Evolutionary conservation across 2,329 filamentous ascomycete genomes (phyloP), one percentile per base, ranked within the genome.

Genomic region (Ceratocystis papillata): DNA sequence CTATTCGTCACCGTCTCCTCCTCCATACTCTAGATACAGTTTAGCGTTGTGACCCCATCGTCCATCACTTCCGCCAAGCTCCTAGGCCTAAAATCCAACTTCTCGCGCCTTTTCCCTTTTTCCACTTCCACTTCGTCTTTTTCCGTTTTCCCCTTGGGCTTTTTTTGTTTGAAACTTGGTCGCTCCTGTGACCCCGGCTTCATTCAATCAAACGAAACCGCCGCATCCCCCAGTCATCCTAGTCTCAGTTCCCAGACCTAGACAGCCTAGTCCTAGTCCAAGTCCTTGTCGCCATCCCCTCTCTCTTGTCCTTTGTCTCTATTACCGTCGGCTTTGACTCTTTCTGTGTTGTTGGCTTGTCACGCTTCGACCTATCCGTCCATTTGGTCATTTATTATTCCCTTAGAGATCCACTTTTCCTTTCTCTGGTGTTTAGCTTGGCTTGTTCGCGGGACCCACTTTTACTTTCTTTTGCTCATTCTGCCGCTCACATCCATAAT

Each of bases 91-190:
- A 25, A 25, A 25, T 25, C 7, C 8, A 53, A 25, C 12, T 10
- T 25, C 48, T 25, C 15, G 22, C n/a, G n/a, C 20, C 6, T 53
- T 53, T 25, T 53, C 20, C 48, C 20, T 25, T 53, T 53, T 53
- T 53, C 48, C 48, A 20, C 45, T 48, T 48, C 17, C 45, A 48
- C n/a, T 48, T 48, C 1, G 45, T 1, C 45, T 20, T 48, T 48
- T 48, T 20, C 45, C 17, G n/a, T 20, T 48, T 48, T 7, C 17
- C 45, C 20, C 48, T 53, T 53, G 20, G 48, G 25, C 67, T 65
- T 48, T 46, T 69, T 62, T 69, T 44, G 17, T 59, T 62, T 53
- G 48, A 53, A 53, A 53, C 48, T 25, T 53, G 57, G 20, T 53
- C n/a, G 57, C 59, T 57, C 62, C 41, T 22, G 30, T 30, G 37